Percentiles rank a stretch among this genome's conserved stretches.
These are phyloP conservation scores for Ogataea degrootiae DNA, from an alignment of 805 yeast species.

Conservation along the genomic window DNA sequence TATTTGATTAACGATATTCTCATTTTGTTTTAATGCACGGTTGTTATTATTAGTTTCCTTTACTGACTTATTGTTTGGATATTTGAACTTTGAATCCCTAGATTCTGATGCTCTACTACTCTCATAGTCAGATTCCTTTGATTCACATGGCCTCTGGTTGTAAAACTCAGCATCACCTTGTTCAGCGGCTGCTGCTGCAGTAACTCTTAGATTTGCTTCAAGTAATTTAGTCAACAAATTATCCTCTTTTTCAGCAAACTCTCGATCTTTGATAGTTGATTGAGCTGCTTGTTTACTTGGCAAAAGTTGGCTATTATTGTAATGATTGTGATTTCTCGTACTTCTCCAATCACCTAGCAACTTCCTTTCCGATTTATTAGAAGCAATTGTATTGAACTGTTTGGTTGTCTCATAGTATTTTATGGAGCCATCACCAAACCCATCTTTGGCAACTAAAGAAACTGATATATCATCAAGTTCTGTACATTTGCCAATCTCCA, in stretches of 20 bases:
- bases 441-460: neutral
- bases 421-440: constrained; percentile 7
- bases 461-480: constrained; percentile 8
- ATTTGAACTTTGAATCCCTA: too few relatives aligned
- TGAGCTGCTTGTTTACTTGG: neutral
- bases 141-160: constrained; percentile 3
- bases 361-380: constrained; percentile 14
- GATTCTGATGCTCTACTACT: too few relatives aligned
- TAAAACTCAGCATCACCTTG: constrained; percentile 1
- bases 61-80: neutral
- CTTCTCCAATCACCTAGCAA: constrained; percentile 14
- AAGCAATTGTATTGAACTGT: constrained; percentile 10
- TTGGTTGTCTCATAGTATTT: constrained; percentile 18
- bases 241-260: constrained; percentile 13
- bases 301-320: constrained; percentile 4
- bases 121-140: neutral
- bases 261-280: neutral
- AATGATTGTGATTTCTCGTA: constrained; percentile 7
- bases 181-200: neutral
- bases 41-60: neutral
- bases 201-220: constrained; percentile 13
- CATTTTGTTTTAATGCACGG: neutral
- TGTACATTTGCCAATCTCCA: neutral
- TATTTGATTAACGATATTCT: neutral
- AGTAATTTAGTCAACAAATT: constrained; percentile 13